Conservation (phyloP, 768 basidiomycete species). For the Lentinula sp. region DNA sequence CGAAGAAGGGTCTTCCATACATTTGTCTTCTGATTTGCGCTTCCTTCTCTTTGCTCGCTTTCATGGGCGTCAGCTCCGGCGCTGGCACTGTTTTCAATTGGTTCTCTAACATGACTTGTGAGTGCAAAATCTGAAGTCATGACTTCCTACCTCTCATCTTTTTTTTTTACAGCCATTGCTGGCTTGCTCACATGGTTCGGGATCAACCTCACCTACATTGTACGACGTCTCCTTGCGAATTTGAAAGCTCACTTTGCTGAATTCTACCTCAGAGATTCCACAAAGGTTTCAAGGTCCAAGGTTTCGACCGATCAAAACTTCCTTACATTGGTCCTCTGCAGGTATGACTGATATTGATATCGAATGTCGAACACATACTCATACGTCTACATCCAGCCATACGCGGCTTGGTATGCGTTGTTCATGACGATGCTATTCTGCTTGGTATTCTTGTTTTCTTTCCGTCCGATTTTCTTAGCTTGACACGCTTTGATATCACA, state of each 20-base stretch:
- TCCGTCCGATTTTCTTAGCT: background rate
- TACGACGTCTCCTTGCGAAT: background rate
- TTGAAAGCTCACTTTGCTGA: background rate
- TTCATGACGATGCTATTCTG: slow-evolving; percentile 43
- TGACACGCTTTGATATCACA: slow-evolving; percentile 11
- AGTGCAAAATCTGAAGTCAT: slow-evolving; percentile 21
- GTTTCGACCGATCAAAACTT: slow-evolving; percentile 60
- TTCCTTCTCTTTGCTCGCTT: slow-evolving; percentile 65
- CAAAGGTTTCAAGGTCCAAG: slow-evolving; percentile 75
- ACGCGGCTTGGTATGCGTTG: slow-evolving; percentile 57
- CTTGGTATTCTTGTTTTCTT: slow-evolving; percentile 40
- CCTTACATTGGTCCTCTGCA: slow-evolving; percentile 58
- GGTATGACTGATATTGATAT: background rate
- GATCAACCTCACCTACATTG: slow-evolving; percentile 60
- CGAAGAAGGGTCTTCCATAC: slow-evolving; percentile 71
- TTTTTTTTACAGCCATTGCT: slow-evolving; percentile 22
- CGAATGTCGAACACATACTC: background rate
- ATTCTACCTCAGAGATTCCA: slow-evolving; percentile 58
- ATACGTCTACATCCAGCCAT: slow-evolving; percentile 43
- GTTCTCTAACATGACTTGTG: slow-evolving; percentile 74
- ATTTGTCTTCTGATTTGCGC: slow-evolving; percentile 65
- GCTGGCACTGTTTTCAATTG: slow-evolving; percentile 74
- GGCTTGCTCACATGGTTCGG: slow-evolving; percentile 81
- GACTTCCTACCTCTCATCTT: slow-evolving; percentile 38
- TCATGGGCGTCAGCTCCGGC: slow-evolving; percentile 66